phyloP scores from a whole-genome alignment of 1,284 basidiomycete species.

The Sphaerobolus stellatus region DNA sequence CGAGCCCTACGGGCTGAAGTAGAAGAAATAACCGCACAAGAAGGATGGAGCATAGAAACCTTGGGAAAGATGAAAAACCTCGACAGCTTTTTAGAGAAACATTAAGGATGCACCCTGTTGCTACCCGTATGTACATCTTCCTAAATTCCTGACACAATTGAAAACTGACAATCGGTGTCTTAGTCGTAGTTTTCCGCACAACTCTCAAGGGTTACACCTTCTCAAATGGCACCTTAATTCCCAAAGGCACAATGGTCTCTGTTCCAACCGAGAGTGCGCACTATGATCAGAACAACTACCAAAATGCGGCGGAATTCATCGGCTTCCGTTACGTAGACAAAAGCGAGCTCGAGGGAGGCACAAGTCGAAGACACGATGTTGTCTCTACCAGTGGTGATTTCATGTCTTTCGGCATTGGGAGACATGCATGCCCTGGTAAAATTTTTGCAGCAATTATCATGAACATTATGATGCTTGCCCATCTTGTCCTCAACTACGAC shows the following conservation, averaged over 20 bases:
- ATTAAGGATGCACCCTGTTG: slow-evolving; percentile 37
- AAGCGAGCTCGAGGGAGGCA: slow-evolving; percentile 18
- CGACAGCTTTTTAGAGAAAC: slow-evolving; percentile 23
- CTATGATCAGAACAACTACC: slow-evolving; percentile 11
- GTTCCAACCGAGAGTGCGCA: slow-evolving; percentile 1
- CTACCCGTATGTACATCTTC: slow-evolving; percentile 16
- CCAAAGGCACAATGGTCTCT: slow-evolving; percentile 5
- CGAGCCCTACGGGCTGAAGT: slow-evolving; percentile 33
- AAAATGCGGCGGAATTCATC: slow-evolving; percentile 10
- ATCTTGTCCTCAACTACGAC: slow-evolving; percentile 25
- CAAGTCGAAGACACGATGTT: slow-evolving; percentile 19
- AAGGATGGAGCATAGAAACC: slow-evolving; percentile 19
- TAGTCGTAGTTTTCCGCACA: slow-evolving; percentile 8
- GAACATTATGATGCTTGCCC: slow-evolving; percentile 24
- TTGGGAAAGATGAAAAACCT: slow-evolving; percentile 15
- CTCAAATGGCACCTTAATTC: slow-evolving; percentile 14
- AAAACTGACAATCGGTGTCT: not conserved
- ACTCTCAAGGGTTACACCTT: slow-evolving; percentile 16
- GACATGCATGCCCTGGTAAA: slow-evolving; percentile 29
- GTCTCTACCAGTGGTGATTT: slow-evolving; percentile 26
- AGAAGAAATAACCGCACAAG: slow-evolving; percentile 8
- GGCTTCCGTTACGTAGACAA: slow-evolving; percentile 20
- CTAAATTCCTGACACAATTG: not conserved
- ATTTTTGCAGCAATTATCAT: slow-evolving; percentile 28
- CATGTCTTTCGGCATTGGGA: slow-evolving; percentile 15